Evolutionary conservation across 2,329 filamentous ascomycete species (phyloP), one percentile per base, ranked within the genome.

Genomic region (Diaporthe sp.): DNA sequence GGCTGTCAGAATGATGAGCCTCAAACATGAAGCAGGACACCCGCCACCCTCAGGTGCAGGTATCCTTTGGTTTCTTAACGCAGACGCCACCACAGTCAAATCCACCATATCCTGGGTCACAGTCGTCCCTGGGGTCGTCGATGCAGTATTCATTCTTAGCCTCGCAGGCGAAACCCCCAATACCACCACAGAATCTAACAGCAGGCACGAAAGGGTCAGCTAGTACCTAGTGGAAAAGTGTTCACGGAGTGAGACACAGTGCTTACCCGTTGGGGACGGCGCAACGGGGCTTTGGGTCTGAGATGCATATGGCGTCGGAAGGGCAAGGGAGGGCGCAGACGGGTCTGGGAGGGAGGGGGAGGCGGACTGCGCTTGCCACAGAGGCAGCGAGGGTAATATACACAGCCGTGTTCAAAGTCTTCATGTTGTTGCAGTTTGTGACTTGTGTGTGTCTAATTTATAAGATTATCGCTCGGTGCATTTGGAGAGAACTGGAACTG

Each of bases 31-130:
- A 10, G 2, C 57, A 25, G 6, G 2, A 37, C 15, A 28, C 6
- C 37, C 19, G 39, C n/a, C 25, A 75, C 5, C 37, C 25, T 49
- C 44, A 67, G 12, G 39, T 34, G 31, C 49, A 70, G 7, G 4
- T 42, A 10, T 22, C 31, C 2, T 17, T n/a, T 19, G 42, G 12
- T 17, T 44, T 53, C 44, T 44, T 4, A 19, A 83, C 78, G 68
- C 86, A 88, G 44, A 87, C 77, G 0, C 86, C 86, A 6, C 80
- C 82, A 75, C 86, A 88, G 77, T 88, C 86, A 2, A 81, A 80
- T 0, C 85, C 85, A 0, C 85, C 85, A 2, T 81, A 79, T 34
- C 76, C 28, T 1, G 83, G 81, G 78, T 85, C 82, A 76, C 86
- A 88, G 17, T 82, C 80, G 77, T 88, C 86, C 15, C 82, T 78